Evolutionary conservation across 495 filamentous ascomycete genomes (phyloP), one percentile per base, ranked within the genome.

Genomic region (Aspergillus carlsbadensis): DNA sequence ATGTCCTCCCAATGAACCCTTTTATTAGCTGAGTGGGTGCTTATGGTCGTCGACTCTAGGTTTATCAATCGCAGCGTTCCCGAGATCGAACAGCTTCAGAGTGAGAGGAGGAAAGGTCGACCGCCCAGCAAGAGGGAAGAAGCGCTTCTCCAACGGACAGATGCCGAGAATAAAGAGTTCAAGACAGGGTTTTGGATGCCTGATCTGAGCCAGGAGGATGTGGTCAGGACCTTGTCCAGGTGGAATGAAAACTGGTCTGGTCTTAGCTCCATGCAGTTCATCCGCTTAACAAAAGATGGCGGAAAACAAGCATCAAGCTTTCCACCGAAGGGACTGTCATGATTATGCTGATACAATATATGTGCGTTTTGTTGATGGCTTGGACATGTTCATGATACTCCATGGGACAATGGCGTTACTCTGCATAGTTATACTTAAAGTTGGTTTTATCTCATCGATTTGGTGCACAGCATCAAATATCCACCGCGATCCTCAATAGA

Each of bases 111-210:
- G 20, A 81, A 89, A 36, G 93, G 95, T 14, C 83, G 94, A 26
- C 91, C 95, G 20, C 75, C 92, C 5, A 89, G 82, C 62, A 81
- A 84, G 26, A 82, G 83, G 50, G 91, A 96, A 64, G 89, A 92
- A 67, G 71, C 88, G 5, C 72, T 98, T 21, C 83, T 80, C 58
- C 84, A 92, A 63, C 83, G 84, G 43, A 84, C 88, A 43, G 77
- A 79, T 17, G 73, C 72, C 17, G 90, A 97, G 60, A 75, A 87
- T 61, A 87, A 87, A 65, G 94, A 98, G 73, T 88, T 90, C 59
- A 79, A 84, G 43, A 88, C 86, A 24, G 94, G 94, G 0, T 96
- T 95, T 64, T 90, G 86, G 81, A 67, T 87, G 59, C 87, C 87
- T 1, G 83, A 91, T 56, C 53, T 90, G 33, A 66, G 73, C 45